Evolutionary conservation across 495 filamentous ascomycete genomes (phyloP).

Genomic region (Penicillium chermesinum): DNA sequence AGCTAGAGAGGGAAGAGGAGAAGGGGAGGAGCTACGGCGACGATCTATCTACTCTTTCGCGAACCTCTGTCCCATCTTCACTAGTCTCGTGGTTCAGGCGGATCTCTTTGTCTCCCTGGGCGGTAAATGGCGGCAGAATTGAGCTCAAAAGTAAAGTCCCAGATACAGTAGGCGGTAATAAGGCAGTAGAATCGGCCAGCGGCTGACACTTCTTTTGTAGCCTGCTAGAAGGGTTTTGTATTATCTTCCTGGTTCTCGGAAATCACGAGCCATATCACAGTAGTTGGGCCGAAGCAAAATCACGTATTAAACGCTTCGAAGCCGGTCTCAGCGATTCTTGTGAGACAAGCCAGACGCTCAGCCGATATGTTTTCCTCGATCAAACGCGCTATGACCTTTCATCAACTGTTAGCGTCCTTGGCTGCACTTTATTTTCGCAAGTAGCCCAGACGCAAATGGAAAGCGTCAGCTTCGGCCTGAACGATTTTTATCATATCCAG

Average conservation of each 20-base stretch:
- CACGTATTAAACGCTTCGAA: conserved; percentile 18
- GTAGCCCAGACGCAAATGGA: conserved; percentile 17
- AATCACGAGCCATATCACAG: conserved; percentile 54
- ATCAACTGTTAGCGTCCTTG: conserved; percentile 37
- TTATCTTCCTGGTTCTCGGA: conserved; percentile 49
- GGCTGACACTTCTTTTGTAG: conserved; percentile 38
- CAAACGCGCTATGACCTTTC: conserved; percentile 31
- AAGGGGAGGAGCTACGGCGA: too few species aligned
- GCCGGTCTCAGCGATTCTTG: conserved; percentile 8
- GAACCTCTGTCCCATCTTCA: too few species aligned
- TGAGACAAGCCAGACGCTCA: conserved; percentile 15
- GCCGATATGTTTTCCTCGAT: conserved; percentile 13
- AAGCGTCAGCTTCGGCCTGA: conserved; percentile 29
- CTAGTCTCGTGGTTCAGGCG: too few species aligned
- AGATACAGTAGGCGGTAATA: too few species aligned
- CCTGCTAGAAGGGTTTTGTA: conserved; percentile 41
- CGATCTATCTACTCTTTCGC: too few species aligned
- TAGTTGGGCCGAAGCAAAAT: conserved; percentile 30
- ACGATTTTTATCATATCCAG: conserved; percentile 46
- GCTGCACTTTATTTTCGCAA: conserved; percentile 35
- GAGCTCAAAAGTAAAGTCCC: too few species aligned
- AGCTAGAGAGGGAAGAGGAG: too few species aligned
- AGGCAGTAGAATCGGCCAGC: conserved; percentile 54
- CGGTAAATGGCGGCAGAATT: too few species aligned
- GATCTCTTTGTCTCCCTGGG: too few species aligned